Conservation (phyloP, 1,284 basidiomycete genomes). For the Acaromyces ingoldii region DNA sequence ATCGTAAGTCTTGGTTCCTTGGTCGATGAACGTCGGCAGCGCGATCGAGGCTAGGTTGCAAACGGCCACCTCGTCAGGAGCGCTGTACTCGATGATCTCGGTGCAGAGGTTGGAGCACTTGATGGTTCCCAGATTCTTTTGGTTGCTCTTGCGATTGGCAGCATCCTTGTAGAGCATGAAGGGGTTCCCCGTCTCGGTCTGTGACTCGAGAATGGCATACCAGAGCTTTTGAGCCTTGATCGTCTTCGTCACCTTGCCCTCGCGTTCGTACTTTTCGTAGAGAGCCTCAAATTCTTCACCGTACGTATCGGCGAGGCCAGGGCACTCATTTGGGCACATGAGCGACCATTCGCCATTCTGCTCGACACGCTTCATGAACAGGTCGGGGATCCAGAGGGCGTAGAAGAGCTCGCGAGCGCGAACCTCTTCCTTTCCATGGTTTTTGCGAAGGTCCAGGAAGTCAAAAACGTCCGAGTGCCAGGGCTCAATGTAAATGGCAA, state of each 20-base stretch:
- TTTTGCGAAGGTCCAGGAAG: slow-evolving; percentile 96
- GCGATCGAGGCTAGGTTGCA: slow-evolving; percentile 98
- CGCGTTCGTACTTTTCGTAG: slow-evolving; percentile 84
- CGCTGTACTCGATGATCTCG: slow-evolving; percentile 97
- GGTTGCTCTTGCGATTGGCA: slow-evolving; percentile 62
- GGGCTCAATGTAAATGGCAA: slow-evolving; percentile 94
- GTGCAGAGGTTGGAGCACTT: slow-evolving; percentile 99
- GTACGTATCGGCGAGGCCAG: slow-evolving; percentile 82
- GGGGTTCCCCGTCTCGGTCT: slow-evolving; percentile 95
- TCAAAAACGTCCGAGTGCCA: slow-evolving; percentile 98
- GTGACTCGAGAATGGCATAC: slow-evolving; percentile 94
- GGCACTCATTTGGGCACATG: slow-evolving; percentile 96
- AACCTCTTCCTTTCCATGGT: slow-evolving; percentile 97
- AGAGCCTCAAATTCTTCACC: slow-evolving; percentile 86
- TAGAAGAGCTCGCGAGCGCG: slow-evolving; percentile 97
- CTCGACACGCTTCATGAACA: slow-evolving; percentile 62
- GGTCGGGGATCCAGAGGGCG: slow-evolving; percentile 94
- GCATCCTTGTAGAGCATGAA: slow-evolving; percentile 93
- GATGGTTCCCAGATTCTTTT: slow-evolving; percentile 97
- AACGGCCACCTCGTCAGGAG: slow-evolving; percentile 95
- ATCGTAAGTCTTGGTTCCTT: slow-evolving; percentile 58
- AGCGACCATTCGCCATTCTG: slow-evolving; percentile 84
- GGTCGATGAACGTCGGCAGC: slow-evolving; percentile 62
- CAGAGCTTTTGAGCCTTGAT: slow-evolving; percentile 97
- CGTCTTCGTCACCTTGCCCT: slow-evolving; percentile 79